Evolutionary conservation across 345 rosid species (phyloP).

Genomic region (Gossypioides kirkii): DNA sequence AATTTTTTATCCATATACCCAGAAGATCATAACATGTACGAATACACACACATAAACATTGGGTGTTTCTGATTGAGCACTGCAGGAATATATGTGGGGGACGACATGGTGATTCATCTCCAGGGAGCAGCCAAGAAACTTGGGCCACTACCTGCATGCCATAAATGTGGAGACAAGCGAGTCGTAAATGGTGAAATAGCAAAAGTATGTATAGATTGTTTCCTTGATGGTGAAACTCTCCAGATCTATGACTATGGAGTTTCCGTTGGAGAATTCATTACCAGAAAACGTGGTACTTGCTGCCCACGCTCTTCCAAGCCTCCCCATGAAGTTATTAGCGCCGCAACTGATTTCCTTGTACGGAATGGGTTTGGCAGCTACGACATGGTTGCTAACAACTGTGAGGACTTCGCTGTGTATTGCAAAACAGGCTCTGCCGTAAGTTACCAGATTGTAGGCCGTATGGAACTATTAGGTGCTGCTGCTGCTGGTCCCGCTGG

Average conservation of each 20-base stretch:
- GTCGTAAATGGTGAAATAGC: not conserved
- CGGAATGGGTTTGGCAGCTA: not conserved
- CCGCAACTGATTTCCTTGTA: not conserved
- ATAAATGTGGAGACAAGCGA: not conserved
- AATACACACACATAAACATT: too few relatives aligned
- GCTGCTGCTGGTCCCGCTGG: too few relatives aligned
- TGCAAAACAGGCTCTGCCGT: not conserved
- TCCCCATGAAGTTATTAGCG: not conserved
- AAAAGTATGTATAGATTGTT: not conserved
- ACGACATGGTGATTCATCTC: conserved; percentile 4
- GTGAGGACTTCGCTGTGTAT: not conserved
- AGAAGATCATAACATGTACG: too few relatives aligned
- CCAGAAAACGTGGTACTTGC: conserved; percentile 46
- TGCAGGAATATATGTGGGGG: not conserved
- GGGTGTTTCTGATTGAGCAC: not conserved
- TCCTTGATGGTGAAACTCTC: not conserved
- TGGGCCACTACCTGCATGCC: not conserved
- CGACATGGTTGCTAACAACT: not conserved
- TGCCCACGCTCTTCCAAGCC: conserved; percentile 52
- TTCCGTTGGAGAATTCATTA: fast-evolving
- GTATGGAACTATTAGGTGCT: not conserved
- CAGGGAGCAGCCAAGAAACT: not conserved
- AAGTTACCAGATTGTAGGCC: not conserved
- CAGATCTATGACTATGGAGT: not conserved
- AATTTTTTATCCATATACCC: too few relatives aligned